phyloP scores from a whole-genome alignment of 2,329 filamentous ascomycete species.

The Botrytis paeoniae region DNA sequence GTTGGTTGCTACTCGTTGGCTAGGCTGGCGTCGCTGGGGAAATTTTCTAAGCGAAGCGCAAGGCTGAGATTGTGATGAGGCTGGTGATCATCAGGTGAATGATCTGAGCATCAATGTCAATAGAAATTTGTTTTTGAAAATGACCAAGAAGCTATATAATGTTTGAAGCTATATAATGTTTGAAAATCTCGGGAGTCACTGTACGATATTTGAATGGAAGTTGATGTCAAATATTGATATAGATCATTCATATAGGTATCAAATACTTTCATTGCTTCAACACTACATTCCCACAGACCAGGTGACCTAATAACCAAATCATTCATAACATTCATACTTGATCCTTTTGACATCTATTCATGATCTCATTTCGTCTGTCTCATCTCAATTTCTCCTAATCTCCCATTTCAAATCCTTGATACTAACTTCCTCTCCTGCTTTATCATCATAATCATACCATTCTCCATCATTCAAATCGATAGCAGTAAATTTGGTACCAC shows the following conservation, averaged over 20 bases:
- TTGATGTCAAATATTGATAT: not conserved
- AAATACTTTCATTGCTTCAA: not conserved
- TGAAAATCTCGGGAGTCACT: not conserved
- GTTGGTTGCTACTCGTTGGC: not conserved
- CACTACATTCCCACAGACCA: not conserved
- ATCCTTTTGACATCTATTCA: not conserved
- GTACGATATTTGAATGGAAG: no score
- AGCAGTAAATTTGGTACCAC: conserved; percentile 72
- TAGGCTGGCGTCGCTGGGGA: conserved; percentile 24
- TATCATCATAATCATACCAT: conserved; percentile 98
- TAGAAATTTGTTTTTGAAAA: not conserved
- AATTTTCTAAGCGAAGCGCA: conserved; percentile 17
- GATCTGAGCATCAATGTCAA: not conserved
- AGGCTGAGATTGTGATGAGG: conserved; percentile 10
- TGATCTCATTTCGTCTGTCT: not conserved
- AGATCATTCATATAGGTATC: not conserved
- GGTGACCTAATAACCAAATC: conserved; percentile 1
- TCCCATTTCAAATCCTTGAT: conserved; percentile 89
- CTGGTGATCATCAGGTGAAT: not conserved
- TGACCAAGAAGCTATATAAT: not conserved
- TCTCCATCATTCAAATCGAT: conserved; percentile 87
- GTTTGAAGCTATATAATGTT: not conserved
- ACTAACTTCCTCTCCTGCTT: conserved; percentile 85
- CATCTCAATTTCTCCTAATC: conserved; percentile 47
- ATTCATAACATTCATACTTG: conserved; percentile 4